These are phyloP conservation scores for Lipomyces starkeyi DNA, from an alignment of 805 yeast genomes.

Conservation along the genomic window DNA sequence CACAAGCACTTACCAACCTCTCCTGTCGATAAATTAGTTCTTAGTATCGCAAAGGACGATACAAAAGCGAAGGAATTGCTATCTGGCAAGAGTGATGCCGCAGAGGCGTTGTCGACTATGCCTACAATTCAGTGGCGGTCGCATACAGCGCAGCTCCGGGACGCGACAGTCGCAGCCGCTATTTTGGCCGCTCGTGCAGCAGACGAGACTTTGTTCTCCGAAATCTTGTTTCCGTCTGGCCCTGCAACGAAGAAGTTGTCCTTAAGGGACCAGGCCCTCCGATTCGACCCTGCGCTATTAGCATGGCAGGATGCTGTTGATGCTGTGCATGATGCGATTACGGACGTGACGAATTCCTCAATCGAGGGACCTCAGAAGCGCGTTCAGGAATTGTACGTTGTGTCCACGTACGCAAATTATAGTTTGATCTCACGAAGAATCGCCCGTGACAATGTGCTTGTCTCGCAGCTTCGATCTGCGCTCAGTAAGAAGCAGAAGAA, in stretches of 20 bases:
- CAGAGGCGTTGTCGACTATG: constrained; percentile 44
- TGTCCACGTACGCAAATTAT: constrained; percentile 77
- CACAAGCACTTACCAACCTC: constrained; percentile 51
- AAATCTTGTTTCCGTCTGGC: constrained; percentile 27
- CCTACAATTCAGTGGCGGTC: constrained; percentile 63
- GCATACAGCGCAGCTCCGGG: constrained; percentile 66
- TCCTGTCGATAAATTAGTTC: constrained; percentile 52
- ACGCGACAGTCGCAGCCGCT: constrained; percentile 69
- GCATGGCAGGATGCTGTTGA: constrained; percentile 76
- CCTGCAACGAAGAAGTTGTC: constrained; percentile 29
- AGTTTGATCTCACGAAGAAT: constrained; percentile 67
- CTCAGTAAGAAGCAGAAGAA: constrained; percentile 17
- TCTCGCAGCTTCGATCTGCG: constrained; percentile 17
- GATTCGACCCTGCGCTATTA: constrained; percentile 62
- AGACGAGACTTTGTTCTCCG: constrained; percentile 36
- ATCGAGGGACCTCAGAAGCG: constrained; percentile 55
- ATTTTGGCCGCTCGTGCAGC: constrained; percentile 42
- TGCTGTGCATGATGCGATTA: constrained; percentile 60
- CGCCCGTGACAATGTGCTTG: constrained; percentile 62
- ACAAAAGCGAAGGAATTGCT: constrained; percentile 20
- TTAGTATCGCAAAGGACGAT: constrained; percentile 44
- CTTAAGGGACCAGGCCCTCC: constrained; percentile 13
- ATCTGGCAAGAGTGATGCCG: constrained; percentile 26
- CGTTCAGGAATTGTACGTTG: constrained; percentile 68
- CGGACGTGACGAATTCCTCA: constrained; percentile 24